A percentile compares a stretch with the other conserved stretches of the same genome.
phyloP scores from a whole-genome alignment of 768 basidiomycete species.

The Lyophyllum semitale region DNA sequence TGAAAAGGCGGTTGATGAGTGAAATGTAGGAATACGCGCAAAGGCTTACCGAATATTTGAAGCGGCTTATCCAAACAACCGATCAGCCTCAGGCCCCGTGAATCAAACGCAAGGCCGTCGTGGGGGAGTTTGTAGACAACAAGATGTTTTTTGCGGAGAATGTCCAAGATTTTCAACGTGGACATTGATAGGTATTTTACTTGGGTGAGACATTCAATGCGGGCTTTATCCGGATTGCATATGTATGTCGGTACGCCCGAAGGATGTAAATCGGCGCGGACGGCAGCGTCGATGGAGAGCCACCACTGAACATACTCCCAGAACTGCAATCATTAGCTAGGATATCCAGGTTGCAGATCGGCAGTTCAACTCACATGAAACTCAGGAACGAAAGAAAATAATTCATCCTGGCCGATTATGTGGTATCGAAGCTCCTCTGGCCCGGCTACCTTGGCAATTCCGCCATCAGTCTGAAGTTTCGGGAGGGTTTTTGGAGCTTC shows the following conservation, averaged over 20 bases:
- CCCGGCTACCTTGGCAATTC: neutral
- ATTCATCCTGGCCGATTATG: neutral
- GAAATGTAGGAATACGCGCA: neutral
- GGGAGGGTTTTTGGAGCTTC: neutral
- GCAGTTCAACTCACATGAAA: too few relatives aligned
- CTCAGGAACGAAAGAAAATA: neutral
- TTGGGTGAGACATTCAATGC: too few relatives aligned
- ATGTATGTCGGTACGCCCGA: too few relatives aligned
- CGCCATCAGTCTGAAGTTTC: neutral
- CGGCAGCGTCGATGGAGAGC: too few relatives aligned
- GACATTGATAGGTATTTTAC: neutral
- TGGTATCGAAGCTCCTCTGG: neutral
- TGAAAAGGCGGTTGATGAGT: neutral
- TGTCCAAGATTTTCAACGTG: neutral
- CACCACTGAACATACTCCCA: too few relatives aligned
- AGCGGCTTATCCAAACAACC: neutral
- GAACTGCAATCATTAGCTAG: too few relatives aligned
- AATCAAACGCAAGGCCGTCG: neutral
- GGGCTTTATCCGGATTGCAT: too few relatives aligned
- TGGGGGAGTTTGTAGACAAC: neutral
- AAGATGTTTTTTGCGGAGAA: neutral
- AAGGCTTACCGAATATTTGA: neutral
- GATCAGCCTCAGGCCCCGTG: neutral
- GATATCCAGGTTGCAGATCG: neutral
- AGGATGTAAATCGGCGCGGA: too few relatives aligned